A percentile compares a stretch with the other conserved stretches of the same genome.
Evolutionary conservation across 23 red algal genomes (phyloP).

Genomic region (Pyropia haitanensis): DNA sequence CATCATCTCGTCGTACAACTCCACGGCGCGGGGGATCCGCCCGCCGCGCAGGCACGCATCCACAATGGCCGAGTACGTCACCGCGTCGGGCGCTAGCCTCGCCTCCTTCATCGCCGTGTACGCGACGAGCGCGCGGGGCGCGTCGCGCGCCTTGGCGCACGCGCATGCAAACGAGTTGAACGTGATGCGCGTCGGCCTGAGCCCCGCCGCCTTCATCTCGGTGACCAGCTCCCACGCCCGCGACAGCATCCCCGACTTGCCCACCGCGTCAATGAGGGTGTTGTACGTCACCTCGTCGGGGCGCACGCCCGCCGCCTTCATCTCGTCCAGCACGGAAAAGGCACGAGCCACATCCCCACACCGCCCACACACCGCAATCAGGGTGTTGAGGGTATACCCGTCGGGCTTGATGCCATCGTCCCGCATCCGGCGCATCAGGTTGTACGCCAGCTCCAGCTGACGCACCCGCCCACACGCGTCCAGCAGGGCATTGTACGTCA

Average conservation of each 20-base stretch:
- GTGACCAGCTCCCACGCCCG: constrained; percentile 53
- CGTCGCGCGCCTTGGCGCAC: constrained; percentile 56
- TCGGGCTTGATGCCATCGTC: constrained; percentile 61
- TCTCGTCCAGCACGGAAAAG: constrained; percentile 48
- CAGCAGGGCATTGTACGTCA: constrained; percentile 71
- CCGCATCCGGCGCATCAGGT: constrained; percentile 44
- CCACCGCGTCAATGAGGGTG: constrained; percentile 80
- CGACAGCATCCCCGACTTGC: constrained; percentile 33
- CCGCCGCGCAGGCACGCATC: constrained; percentile 50
- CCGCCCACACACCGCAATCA: constrained; percentile 63
- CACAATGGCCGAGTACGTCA: constrained; percentile 61
- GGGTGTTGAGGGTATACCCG: constrained; percentile 76
- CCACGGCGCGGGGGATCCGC: constrained; percentile 16
- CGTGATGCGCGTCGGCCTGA: constrained; percentile 52
- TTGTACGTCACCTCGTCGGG: constrained; percentile 93
- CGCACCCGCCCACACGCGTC: constrained; percentile 46
- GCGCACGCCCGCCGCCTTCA: constrained; percentile 25
- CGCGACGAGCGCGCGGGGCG: constrained; percentile 33
- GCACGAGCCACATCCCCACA: constrained; percentile 55
- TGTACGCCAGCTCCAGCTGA: constrained; percentile 39
- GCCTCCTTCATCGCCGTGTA: constrained; percentile 34
- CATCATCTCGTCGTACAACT: constrained; percentile 42
- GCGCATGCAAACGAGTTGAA: constrained; percentile 72
- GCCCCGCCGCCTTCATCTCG: constrained; percentile 46
- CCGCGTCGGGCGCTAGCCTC: constrained; percentile 30